Base-by-base conservation (phyloP, 1,139 yeast species). In the Kodamaea plutei region DNA sequence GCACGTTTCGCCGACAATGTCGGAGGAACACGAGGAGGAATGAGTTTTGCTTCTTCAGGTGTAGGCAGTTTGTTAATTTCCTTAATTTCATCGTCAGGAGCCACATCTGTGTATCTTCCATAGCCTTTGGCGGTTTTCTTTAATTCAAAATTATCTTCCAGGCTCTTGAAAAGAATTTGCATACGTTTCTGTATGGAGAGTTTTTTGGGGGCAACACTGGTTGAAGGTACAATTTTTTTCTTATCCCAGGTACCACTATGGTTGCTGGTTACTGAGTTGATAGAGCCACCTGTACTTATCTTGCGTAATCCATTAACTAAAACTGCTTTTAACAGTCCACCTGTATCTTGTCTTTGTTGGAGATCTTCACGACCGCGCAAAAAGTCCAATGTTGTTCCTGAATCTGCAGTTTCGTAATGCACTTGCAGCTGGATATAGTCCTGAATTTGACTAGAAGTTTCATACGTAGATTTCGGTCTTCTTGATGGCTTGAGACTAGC, bases 121-220 rank as follows among this genome's bases (percentile, higher is more conserved):
- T 84, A 84, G 0, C 94, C 94, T 10, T 61, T 57, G 0, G 94
- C 94, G 0, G 88, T 78, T 44, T 73, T 76, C 13, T 64, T 51
- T 0, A 71, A 60, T 4, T 74, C 69, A 8, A 13, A 13, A 18
- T 13, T 20, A n/a, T 20, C 23, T 2, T 19, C 28, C 8, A 72
- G 64, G 33, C 54, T 60, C 39, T 58, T 68, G 40, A 84, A 59
- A 23, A 82, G 63, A 41, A 70, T 68, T 35, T 79, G 81, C 49
- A 83, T 81, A 39, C 93, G 64, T 45, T 75, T 69, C 52, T 83
- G 93, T 33, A 84, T 76, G 0, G 81, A 72, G 7, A 60, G 43
- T 56, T 65, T 59, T 30, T 55, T 46, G 10, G 52, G 28, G 4
- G 34, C 15, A 46, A 26, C 45, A 37, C 24, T 26, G 4, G 27